phyloP scores from a whole-genome alignment of 441 rosid genomes.

The Corymbia calophylla region DNA sequence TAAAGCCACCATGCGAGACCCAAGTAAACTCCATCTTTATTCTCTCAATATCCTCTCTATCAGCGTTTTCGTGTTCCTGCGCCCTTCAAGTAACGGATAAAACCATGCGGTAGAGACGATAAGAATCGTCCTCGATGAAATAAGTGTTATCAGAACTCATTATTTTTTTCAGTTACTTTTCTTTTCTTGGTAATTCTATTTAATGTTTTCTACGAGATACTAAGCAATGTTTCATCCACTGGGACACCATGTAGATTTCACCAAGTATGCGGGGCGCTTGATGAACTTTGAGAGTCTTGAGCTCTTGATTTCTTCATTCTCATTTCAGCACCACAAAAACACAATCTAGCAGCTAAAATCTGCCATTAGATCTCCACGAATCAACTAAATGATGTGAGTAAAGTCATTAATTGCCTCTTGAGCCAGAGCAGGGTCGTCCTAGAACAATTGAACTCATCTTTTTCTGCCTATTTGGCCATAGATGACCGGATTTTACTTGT shows the following conservation, averaged over 20 bases:
- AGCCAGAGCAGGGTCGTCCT: background rate
- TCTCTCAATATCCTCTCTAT: background rate
- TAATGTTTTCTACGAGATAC: background rate
- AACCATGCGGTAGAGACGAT: background rate
- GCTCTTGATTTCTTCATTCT: background rate
- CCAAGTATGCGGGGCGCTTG: background rate
- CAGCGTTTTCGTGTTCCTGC: background rate
- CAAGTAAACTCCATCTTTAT: background rate
- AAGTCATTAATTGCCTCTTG: background rate
- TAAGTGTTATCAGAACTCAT: background rate
- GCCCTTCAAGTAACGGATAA: background rate
- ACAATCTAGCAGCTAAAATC: background rate
- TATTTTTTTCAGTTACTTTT: background rate
- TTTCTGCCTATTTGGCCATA: background rate
- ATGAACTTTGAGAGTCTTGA: background rate
- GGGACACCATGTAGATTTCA: background rate
- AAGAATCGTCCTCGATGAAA: background rate
- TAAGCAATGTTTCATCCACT: background rate
- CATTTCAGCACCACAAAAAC: background rate
- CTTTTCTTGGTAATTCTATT: background rate
- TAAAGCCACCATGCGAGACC: background rate
- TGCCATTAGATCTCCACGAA: background rate
- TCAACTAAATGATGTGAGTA: background rate
- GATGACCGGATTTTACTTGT: background rate
- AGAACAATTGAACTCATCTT: background rate